These are phyloP conservation scores for Penicillium hordei DNA, from an alignment of 2,329 filamentous ascomycete genomes.

Conservation along the genomic window DNA sequence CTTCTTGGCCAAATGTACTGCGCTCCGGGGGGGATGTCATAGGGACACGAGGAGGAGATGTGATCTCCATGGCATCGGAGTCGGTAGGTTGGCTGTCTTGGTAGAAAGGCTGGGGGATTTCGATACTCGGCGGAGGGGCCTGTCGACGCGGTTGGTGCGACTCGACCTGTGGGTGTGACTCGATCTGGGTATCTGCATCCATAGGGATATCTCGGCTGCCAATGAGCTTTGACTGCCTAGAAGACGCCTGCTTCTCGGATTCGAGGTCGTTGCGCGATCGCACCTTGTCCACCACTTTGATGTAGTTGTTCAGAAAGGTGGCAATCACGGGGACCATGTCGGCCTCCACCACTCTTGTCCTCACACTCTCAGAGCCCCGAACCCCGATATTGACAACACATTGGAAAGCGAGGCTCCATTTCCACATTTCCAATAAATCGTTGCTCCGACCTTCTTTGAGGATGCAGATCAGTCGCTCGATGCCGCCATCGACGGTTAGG, in stretches of 20 bases:
- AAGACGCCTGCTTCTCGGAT: constrained; percentile 53
- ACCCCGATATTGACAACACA: constrained; percentile 99
- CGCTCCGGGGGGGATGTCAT: constrained; percentile 71
- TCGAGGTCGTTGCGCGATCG: constrained; percentile 83
- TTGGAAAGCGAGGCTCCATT: constrained; percentile 98
- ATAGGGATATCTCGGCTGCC: constrained; percentile 34
- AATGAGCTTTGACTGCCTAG: constrained; percentile 30
- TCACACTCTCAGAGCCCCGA: constrained; percentile 87
- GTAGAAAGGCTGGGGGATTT: constrained; percentile 64
- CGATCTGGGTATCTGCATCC: constrained; percentile 55
- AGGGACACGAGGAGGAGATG: constrained; percentile 62
- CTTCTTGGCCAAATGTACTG: constrained; percentile 60
- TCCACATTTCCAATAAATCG: constrained; percentile 99
- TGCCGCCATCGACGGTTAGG: constrained; percentile 95
- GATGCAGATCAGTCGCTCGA: constrained; percentile 94
- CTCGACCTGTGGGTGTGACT: constrained; percentile 55
- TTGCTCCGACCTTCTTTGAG: constrained; percentile 95
- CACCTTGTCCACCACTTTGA: constrained; percentile 90
- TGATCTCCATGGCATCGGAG: constrained; percentile 58
- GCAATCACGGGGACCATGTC: constrained; percentile 99
- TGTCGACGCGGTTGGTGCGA: constrained; percentile 69
- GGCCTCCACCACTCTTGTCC: constrained; percentile 93
- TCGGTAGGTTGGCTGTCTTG: constrained; percentile 51
- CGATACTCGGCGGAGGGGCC: constrained; percentile 79
- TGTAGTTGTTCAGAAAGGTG: constrained; percentile 97